Evolutionary conservation across 495 filamentous ascomycete genomes (phyloP).

Genomic region (Pseudotulostoma volvatum): DNA sequence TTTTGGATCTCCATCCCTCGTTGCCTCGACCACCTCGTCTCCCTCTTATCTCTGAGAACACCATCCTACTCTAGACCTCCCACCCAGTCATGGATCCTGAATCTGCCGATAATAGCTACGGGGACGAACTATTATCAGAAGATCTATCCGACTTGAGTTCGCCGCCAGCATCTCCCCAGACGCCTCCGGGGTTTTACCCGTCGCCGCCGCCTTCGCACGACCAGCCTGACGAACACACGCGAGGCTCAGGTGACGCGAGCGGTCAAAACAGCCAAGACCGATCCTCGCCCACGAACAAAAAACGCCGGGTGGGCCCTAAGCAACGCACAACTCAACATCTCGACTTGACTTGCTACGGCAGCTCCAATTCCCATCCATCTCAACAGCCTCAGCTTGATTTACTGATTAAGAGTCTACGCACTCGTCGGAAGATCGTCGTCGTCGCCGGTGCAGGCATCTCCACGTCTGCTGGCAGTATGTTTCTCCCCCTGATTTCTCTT

Average conservation of each 20-base stretch:
- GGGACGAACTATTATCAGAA: slow-evolving; percentile 1
- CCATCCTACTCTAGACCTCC: too few relatives aligned
- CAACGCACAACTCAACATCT: slow-evolving; percentile 63
- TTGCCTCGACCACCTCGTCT: background rate
- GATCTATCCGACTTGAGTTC: slow-evolving; percentile 43
- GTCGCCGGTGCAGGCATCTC: slow-evolving; percentile 95
- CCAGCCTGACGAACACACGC: too few relatives aligned
- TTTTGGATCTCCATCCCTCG: background rate
- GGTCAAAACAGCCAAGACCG: too few relatives aligned
- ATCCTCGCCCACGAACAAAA: slow-evolving; percentile 62
- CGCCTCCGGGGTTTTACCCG: slow-evolving; percentile 37
- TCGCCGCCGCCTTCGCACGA: slow-evolving; percentile 44
- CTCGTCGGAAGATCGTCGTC: slow-evolving; percentile 88
- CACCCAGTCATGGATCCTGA: slow-evolving; percentile 23
- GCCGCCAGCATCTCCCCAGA: slow-evolving; percentile 37
- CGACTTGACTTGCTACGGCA: slow-evolving; percentile 35
- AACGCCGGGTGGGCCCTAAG: slow-evolving; percentile 49
- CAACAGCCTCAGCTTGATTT: slow-evolving; percentile 46
- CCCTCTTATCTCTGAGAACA: background rate
- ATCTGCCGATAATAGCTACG: slow-evolving; percentile 13
- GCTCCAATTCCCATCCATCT: slow-evolving; percentile 7
- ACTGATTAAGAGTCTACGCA: slow-evolving; percentile 59
- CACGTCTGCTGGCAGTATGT: slow-evolving; percentile 86
- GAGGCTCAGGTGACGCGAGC: too few relatives aligned
- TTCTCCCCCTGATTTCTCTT: slow-evolving; percentile 5